A percentile compares a stretch with the other conserved stretches of the same genome.
Conservation (phyloP, 2,329 filamentous ascomycete species). For the Talaromyces sp. region DNA sequence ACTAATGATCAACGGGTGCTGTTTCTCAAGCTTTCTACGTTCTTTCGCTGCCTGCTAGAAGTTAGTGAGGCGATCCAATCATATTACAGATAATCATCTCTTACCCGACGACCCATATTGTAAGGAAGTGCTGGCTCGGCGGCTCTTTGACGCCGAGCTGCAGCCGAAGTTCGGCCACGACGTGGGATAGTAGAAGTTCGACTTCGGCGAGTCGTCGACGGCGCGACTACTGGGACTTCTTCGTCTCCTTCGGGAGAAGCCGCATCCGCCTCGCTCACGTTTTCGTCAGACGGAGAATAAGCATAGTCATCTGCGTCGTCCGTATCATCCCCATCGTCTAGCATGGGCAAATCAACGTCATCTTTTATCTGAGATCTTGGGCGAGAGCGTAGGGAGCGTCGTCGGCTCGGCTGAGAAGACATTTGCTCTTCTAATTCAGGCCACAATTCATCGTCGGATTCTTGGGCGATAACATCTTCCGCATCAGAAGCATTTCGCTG, state of each 20-base stretch:
- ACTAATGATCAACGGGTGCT: constrained; percentile 73
- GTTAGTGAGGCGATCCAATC: constrained; percentile 28
- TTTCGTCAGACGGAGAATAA: constrained; percentile 19
- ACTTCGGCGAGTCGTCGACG: not conserved
- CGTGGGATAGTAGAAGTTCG: not conserved
- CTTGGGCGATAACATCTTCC: constrained; percentile 20
- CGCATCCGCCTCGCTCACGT: constrained; percentile 8
- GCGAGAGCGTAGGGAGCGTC: constrained; percentile 3
- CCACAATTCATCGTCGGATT: constrained; percentile 22
- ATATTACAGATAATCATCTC: constrained; percentile 19
- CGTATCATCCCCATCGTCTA: constrained; percentile 17
- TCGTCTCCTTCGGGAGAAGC: constrained; percentile 2
- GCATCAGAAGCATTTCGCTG: constrained; percentile 26
- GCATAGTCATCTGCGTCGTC: constrained; percentile 23
- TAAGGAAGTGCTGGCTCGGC: constrained; percentile 14
- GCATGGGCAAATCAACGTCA: constrained; percentile 19
- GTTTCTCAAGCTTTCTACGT: constrained; percentile 65
- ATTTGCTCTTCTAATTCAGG: not conserved
- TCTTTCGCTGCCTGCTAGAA: constrained; percentile 48
- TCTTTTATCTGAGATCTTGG: constrained; percentile 9
- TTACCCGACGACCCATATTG: constrained; percentile 30
- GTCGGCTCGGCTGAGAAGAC: not conserved
- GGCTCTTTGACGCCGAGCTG: not conserved
- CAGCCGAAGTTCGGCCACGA: not conserved
- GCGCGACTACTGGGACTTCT: not conserved